phyloP scores from a whole-genome alignment of 129 eudicot species.

The Flaveria brownii region DNA sequence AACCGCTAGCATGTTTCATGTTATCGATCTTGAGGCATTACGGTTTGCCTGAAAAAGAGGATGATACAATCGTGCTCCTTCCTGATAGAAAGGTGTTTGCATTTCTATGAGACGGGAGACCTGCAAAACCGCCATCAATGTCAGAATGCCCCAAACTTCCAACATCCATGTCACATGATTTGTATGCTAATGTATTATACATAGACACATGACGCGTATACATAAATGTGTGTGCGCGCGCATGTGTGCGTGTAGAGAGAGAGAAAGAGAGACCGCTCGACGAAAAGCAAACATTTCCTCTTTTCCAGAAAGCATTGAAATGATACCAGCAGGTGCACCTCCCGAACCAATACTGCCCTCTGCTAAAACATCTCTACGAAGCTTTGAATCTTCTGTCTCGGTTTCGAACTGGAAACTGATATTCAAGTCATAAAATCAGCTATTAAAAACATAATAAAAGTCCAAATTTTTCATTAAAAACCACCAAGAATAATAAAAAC shows the following conservation, averaged over 20 bases:
- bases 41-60: slow-evolving; percentile 57
- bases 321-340: slow-evolving; percentile 76
- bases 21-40: slow-evolving; percentile 21
- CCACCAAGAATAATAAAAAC: not conserved
- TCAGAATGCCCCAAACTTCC: slow-evolving; percentile 3
- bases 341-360: slow-evolving; percentile 80
- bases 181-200: not conserved
- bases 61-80: slow-evolving; percentile 64
- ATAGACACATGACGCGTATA: not conserved
- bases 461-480: not conserved
- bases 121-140: slow-evolving; percentile 44
- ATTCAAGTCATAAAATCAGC: slow-evolving; percentile 6
- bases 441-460: not conserved
- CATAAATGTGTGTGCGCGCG: no score
- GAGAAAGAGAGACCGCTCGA: slow-evolving; percentile 71
- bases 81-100: slow-evolving; percentile 93
- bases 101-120: slow-evolving; percentile 92
- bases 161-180: not conserved
- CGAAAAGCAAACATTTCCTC: slow-evolving; percentile 99
- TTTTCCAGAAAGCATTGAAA: slow-evolving; percentile 84
- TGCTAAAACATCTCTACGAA: slow-evolving; percentile 82
- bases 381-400: slow-evolving; percentile 82
- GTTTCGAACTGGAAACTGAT: slow-evolving; percentile 98
- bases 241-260: not conserved
- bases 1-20: slow-evolving; percentile 29